Percentiles rank a stretch among this genome's conserved stretches.
These are phyloP conservation scores for Chlorella sp. DNA, from an alignment of 139 green algal genomes.

Conservation along the genomic window DNA sequence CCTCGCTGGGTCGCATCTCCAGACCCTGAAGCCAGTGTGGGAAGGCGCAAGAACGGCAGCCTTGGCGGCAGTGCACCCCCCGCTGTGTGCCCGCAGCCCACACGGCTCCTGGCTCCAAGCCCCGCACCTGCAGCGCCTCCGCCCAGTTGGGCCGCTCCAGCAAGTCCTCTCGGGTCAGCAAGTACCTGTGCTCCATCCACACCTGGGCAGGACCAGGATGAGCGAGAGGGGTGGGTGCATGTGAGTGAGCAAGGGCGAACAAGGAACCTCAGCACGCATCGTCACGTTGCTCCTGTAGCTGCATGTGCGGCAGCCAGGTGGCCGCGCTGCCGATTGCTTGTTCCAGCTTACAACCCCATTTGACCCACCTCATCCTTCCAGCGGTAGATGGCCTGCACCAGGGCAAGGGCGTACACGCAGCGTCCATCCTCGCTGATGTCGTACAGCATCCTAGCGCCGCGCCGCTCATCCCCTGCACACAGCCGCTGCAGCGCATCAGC, in stretches of 20 bases:
- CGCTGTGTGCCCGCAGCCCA: too few relatives aligned
- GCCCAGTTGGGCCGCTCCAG: conserved; percentile 7
- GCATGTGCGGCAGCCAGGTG: too few relatives aligned
- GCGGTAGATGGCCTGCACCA: conserved; percentile 26
- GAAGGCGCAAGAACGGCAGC: too few relatives aligned
- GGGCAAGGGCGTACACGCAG: background rate
- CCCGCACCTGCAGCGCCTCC: background rate
- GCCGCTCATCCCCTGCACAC: background rate
- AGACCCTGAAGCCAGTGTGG: background rate
- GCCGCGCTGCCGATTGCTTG: too few relatives aligned
- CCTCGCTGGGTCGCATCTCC: background rate
- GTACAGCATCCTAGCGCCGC: conserved; percentile 3
- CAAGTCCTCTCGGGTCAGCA: conserved; percentile 14
- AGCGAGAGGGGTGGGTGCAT: background rate
- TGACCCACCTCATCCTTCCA: background rate
- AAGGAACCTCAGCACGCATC: too few relatives aligned
- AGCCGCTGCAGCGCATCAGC: too few relatives aligned
- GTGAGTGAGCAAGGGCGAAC: too few relatives aligned
- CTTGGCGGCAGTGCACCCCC: too few relatives aligned
- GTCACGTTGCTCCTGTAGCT: too few relatives aligned
- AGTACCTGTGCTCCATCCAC: conserved; percentile 32
- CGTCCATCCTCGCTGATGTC: background rate
- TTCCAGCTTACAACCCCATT: too few relatives aligned
- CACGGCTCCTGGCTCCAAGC: too few relatives aligned
- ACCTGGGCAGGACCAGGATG: background rate